Base-by-base conservation (phyloP, 768 basidiomycete species). In the Lactifluus volemus region DNA sequence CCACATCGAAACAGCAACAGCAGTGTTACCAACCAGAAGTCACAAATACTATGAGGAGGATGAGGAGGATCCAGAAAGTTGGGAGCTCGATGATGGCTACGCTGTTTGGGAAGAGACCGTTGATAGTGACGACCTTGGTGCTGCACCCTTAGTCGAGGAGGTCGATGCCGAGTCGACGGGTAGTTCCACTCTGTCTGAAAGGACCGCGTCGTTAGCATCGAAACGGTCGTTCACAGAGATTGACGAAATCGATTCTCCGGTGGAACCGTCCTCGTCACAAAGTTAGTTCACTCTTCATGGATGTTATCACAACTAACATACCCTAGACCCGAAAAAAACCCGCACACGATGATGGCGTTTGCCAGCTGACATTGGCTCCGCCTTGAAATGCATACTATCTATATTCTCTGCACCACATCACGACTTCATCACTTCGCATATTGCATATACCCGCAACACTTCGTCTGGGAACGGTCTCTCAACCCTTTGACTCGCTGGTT, bases 61-160 rank as follows among this genome's bases (percentile, higher is more conserved):
- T 5, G 56, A 63, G 11, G 61, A 62, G 2, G 58, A 62, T 19
- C 45, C 57, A 41, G 61, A 63, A 25, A 50, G 32, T 54, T 63
- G 61, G 61, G 61, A 63, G 12, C 61, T 63, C 42, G 61, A 63
- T 53, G 61, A 63, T 9, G 52, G 56, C 52, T 41, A 54, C 32
- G 52, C n/a, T 29, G 47, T 19, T n/a, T 58, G 61, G 56, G 61
- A 63, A 6, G 61, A 54, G 12, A 15, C 52, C 11, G 21, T 53
- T 17, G 61, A 53, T 19, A 57, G 56, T 32, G 56, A 63, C 32
- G 57, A 63, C 25, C 34, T 58, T 6, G 57, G 58, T 53, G 14
- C 34, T 19, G 61, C 30, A 6, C 34, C 53, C 21, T 47, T 47
- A 10, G 56, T 42, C n/a, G 61, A 21, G 29, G 61, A 58, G 19